Conservation (phyloP, 257 asterid species). For the Solanum virginianum region DNA sequence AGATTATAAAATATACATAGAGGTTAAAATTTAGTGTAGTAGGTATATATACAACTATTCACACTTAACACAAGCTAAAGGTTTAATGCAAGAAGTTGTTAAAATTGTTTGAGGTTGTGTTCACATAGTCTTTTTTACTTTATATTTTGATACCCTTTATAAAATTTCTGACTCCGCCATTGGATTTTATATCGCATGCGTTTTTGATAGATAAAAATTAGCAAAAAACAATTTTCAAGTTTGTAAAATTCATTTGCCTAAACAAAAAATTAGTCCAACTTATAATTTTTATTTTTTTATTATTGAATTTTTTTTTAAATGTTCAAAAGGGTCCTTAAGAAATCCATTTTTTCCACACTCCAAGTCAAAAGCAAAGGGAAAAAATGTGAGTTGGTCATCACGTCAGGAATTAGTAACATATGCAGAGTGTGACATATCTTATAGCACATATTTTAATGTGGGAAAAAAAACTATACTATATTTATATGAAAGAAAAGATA, state of each 20-base stretch:
- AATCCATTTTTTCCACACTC: not conserved
- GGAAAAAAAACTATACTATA: too few relatives aligned
- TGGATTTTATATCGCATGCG: too few relatives aligned
- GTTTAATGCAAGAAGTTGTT: too few relatives aligned
- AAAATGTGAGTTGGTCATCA: not conserved
- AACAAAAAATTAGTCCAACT: not conserved
- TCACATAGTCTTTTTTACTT: too few relatives aligned
- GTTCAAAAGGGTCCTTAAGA: not conserved
- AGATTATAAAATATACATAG: too few relatives aligned
- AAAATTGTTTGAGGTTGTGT: too few relatives aligned
- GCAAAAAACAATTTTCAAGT: not conserved
- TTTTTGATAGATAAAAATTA: not conserved
- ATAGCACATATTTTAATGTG: not conserved
- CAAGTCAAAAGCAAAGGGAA: not conserved
- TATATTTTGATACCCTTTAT: too few relatives aligned
- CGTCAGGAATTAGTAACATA: not conserved
- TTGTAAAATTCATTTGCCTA: not conserved
- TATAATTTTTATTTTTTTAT: not conserved
- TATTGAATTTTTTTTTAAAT: not conserved
- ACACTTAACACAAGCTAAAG: too few relatives aligned
- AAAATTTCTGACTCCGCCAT: too few relatives aligned
- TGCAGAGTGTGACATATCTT: slow-evolving; percentile 8
- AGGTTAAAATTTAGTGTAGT: too few relatives aligned
- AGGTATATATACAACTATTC: too few relatives aligned
- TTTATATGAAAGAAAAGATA: slow-evolving; percentile 1